Evolutionary conservation across 176 grass and related monocot species (phyloP), one percentile per base, ranked within the genome.

Genomic region (Carex parvula): DNA sequence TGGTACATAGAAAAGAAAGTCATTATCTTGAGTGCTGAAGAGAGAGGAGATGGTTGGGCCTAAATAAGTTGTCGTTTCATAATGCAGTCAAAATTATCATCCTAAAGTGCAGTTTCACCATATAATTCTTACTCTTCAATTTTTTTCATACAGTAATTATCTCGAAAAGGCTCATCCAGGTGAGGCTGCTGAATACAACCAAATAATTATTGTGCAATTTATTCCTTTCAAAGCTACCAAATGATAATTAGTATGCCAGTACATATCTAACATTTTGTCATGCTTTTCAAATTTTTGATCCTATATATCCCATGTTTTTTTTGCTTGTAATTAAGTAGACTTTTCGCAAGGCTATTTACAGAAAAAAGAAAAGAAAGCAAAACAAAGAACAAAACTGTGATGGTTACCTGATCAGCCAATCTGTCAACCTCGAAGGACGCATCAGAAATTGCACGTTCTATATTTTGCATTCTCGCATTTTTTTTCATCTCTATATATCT

Each of bases 341-440:
- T 37, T 79, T 37, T 59, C 29, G 26, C 26, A 18, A 59, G 30
- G 21, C 13, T 35, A 8, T 24, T 17, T 30, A 21, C 14, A 62
- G 5, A 77, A 54, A 62, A 55, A 15, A 55, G 11, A 30, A 30
- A 76, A 76, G 4, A 48, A 63, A 56, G 9, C 11, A 13, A 39
- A 41, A 63, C 15, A 12, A 22, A 21, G 35, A 54, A 9, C 18
- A 67, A 39, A 61, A 24, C 22, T 84, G 41, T 26, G 18, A 13
- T 3, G 9, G 14, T 18, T 64, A 98, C 95, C 95, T 98, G 92
- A 80, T 95, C 92, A 20, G 89, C 89, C 79, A 98, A 88, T 82
- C 81, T 92, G 89, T 98, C 95, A 65, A 98, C 70, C 84, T 98
- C 95, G 26, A 98, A 60, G 5, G 95, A 92, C 3, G 90, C 87